A percentile compares a stretch with the other conserved stretches of the same genome.
phyloP scores from a whole-genome alignment of 1,139 yeast genomes.

The Kurtzmaniella quercitrusa region DNA sequence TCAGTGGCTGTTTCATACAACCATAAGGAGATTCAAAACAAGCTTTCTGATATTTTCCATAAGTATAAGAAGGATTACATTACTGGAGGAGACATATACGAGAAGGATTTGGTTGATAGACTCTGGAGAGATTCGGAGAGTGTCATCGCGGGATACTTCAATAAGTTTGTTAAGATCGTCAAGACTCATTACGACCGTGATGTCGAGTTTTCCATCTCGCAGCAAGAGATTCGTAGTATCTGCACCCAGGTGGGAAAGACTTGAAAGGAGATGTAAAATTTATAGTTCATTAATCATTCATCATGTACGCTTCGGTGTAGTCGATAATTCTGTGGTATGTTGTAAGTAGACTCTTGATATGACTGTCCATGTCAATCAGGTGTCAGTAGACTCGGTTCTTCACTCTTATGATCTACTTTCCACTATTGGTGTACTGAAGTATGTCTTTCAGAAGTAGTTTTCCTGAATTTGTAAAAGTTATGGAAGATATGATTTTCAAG shows the following conservation, averaged over 20 bases:
- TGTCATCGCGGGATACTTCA: conserved; percentile 31
- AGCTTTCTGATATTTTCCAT: conserved; percentile 52
- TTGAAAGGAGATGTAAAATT: too few relatives aligned
- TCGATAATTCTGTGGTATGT: too few relatives aligned
- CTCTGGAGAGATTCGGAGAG: conserved; percentile 42
- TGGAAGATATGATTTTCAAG: background rate
- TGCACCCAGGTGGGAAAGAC: conserved; percentile 2
- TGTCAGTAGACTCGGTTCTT: too few relatives aligned
- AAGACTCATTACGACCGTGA: conserved; percentile 36
- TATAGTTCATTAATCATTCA: too few relatives aligned
- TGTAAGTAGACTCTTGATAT: too few relatives aligned
- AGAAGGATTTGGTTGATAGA: conserved; percentile 42
- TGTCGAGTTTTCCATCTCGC: conserved; percentile 33
- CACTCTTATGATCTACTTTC: too few relatives aligned
- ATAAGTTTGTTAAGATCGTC: conserved; percentile 34
- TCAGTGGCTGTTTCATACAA: conserved; percentile 55
- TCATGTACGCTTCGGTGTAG: background rate
- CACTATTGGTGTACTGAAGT: background rate
- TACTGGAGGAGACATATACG: conserved; percentile 39
- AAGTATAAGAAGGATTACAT: conserved; percentile 59
- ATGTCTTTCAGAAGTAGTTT: background rate
- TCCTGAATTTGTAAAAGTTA: background rate
- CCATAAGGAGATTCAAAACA: conserved; percentile 50
- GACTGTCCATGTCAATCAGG: too few relatives aligned
- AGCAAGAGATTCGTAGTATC: conserved; percentile 28